Conservation (phyloP, 306 rosid species). For the Medicago ruthenica region DNA sequence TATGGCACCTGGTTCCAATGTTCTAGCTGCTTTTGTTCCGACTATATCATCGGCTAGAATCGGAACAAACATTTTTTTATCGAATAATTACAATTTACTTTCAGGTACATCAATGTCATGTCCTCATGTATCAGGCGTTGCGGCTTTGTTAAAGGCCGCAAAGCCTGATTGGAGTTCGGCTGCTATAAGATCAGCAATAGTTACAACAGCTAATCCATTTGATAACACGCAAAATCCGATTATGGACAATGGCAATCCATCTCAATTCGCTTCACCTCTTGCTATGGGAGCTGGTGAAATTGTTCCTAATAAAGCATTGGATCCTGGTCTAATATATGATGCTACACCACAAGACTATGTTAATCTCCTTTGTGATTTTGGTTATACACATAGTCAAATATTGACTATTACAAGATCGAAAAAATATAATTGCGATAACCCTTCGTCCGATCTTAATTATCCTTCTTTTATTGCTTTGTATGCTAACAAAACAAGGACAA, state of each 20-base stretch:
- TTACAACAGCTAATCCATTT: slow-evolving; percentile 56
- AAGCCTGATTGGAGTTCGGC: slow-evolving; percentile 64
- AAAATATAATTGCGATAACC: slow-evolving; percentile 44
- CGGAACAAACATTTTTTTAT: slow-evolving; percentile 39
- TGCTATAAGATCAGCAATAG: slow-evolving; percentile 56
- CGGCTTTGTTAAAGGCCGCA: slow-evolving; percentile 50
- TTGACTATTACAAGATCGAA: slow-evolving; percentile 53
- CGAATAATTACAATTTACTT: slow-evolving; percentile 44
- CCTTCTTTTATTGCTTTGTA: slow-evolving; percentile 59
- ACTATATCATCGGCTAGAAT: slow-evolving; percentile 11
- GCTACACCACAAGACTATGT: slow-evolving; percentile 64
- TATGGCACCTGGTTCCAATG: slow-evolving; percentile 60
- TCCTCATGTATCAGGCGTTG: slow-evolving; percentile 63
- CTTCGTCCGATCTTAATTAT: slow-evolving; percentile 55
- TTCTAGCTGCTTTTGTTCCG: slow-evolving; percentile 59
- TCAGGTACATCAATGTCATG: slow-evolving; percentile 71
- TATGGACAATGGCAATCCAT: slow-evolving; percentile 31
- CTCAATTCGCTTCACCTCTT: slow-evolving; percentile 53
- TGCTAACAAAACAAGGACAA: slow-evolving; percentile 10
- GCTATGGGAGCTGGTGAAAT: slow-evolving; percentile 68
- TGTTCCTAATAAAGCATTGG: slow-evolving; percentile 61
- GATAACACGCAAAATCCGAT: slow-evolving; percentile 48
- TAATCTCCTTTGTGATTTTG: slow-evolving; percentile 49
- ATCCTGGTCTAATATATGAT: slow-evolving; percentile 62
- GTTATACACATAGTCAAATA: slow-evolving; percentile 51